A percentile compares a stretch with the other conserved stretches of the same genome.
Conservation (phyloP, 2,329 filamentous ascomycete species). For the Sclerotinia borealis region DNA sequence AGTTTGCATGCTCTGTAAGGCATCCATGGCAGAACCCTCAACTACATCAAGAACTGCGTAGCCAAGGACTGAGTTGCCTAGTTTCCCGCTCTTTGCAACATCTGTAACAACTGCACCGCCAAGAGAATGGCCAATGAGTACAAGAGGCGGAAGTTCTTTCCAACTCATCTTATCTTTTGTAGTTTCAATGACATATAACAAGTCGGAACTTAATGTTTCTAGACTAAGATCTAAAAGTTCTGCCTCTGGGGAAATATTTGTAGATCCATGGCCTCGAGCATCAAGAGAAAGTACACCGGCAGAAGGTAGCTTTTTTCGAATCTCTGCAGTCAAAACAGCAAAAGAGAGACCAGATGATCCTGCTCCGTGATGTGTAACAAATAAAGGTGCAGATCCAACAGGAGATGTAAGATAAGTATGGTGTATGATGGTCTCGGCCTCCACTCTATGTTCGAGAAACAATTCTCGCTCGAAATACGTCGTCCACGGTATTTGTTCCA, state of each 20-base stretch:
- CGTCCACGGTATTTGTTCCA: slow-evolving; percentile 59
- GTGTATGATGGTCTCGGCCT: slow-evolving; percentile 50
- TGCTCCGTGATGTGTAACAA: slow-evolving; percentile 91
- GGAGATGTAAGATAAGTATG: slow-evolving; percentile 89
- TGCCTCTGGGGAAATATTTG: slow-evolving; percentile 39
- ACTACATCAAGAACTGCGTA: slow-evolving; percentile 93
- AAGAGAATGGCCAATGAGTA: slow-evolving; percentile 87
- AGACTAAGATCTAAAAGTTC: slow-evolving; percentile 62
- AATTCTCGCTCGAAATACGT: slow-evolving; percentile 88
- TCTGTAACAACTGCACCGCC: slow-evolving; percentile 89
- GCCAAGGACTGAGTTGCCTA: slow-evolving; percentile 67
- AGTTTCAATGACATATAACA: slow-evolving; percentile 62
- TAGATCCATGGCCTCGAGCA: slow-evolving; percentile 79
- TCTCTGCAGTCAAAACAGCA: slow-evolving; percentile 70
- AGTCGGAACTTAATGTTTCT: slow-evolving; percentile 64
- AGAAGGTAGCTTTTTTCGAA: slow-evolving; percentile 68
- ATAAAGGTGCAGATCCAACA: slow-evolving; percentile 64
- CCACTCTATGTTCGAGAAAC: slow-evolving; percentile 51
- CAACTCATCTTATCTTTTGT: slow-evolving; percentile 66
- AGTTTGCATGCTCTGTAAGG: slow-evolving; percentile 86
- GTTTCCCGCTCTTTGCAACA: slow-evolving; percentile 59
- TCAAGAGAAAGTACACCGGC: slow-evolving; percentile 83
- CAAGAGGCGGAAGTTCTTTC: slow-evolving; percentile 63
- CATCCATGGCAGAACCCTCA: slow-evolving; percentile 92
- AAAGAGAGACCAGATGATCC: slow-evolving; percentile 92